Evolutionary conservation across 2,329 filamentous ascomycete genomes (phyloP).

Genomic region (Aspergillus vadensis): DNA sequence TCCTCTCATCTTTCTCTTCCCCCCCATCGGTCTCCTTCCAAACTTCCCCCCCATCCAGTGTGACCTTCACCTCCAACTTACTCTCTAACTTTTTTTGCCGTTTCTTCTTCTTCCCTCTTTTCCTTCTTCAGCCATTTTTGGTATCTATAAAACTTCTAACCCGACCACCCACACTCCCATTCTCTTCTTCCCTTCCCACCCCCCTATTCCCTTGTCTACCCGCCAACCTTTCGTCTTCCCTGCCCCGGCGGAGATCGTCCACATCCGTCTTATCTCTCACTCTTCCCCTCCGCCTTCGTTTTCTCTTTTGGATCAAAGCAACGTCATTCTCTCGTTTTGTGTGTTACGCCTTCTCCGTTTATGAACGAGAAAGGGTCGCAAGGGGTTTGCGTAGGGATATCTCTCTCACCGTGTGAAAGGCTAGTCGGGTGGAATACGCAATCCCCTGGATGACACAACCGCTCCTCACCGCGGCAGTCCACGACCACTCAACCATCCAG

Average conservation of each 20-base stretch:
- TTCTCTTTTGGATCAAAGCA: not conserved
- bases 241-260: constrained; percentile 17
- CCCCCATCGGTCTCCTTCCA: not conserved
- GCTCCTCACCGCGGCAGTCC: constrained; percentile 24
- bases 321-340: not conserved
- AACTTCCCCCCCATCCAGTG: not conserved
- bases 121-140: not conserved
- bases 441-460: constrained; percentile 17
- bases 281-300: constrained; percentile 3
- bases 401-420: constrained; percentile 10
- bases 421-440: constrained; percentile 18
- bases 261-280: constrained; percentile 9
- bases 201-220: constrained; percentile 8
- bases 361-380: constrained; percentile 17
- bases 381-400: constrained; percentile 13
- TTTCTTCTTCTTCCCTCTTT: constrained; percentile 1
- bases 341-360: not conserved
- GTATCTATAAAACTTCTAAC: not conserved
- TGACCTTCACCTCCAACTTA: not conserved
- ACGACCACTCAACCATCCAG: constrained; percentile 31
- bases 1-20: not conserved
- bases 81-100: not conserved
- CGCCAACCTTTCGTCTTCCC: constrained; percentile 4
- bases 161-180: not conserved
- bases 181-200: not conserved